phyloP scores from a whole-genome alignment of 805 yeast species.

The Myxozyma mucilagina region DNA sequence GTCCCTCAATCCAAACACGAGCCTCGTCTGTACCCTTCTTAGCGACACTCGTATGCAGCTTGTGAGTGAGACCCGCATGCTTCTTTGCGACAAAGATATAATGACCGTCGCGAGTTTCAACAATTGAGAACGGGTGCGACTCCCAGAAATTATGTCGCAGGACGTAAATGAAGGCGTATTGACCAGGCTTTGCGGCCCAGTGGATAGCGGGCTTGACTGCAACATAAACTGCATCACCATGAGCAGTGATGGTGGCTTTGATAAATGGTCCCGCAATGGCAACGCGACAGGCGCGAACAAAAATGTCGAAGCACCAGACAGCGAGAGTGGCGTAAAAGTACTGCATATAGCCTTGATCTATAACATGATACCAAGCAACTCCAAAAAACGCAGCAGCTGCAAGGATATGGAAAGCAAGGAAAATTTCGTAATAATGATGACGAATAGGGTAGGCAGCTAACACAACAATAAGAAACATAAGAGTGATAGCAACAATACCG shows the following conservation, averaged over 20 bases:
- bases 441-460: constrained; percentile 57
- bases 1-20: constrained; percentile 54
- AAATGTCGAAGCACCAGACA: constrained; percentile 71
- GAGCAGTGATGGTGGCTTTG: constrained; percentile 35
- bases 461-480: constrained; percentile 36
- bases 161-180: constrained; percentile 31
- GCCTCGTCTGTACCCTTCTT: neutral
- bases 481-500: constrained; percentile 46
- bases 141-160: constrained; percentile 27
- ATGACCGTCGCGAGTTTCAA: constrained; percentile 13
- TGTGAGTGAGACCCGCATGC: constrained; percentile 15
- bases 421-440: constrained; percentile 57
- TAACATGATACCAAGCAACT: constrained; percentile 34
- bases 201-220: constrained; percentile 14
- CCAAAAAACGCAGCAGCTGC: constrained; percentile 55
- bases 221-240: constrained; percentile 19
- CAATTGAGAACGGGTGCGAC: constrained; percentile 26
- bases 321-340: constrained; percentile 57
- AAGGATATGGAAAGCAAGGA: constrained; percentile 55
- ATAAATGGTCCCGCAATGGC: constrained; percentile 52
- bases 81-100: constrained; percentile 22
- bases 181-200: constrained; percentile 28
- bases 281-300: constrained; percentile 57
- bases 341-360: constrained; percentile 54
- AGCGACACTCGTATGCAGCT: neutral